These are phyloP conservation scores for Pichia manshurica DNA, from an alignment of 805 yeast species.

Conservation along the genomic window DNA sequence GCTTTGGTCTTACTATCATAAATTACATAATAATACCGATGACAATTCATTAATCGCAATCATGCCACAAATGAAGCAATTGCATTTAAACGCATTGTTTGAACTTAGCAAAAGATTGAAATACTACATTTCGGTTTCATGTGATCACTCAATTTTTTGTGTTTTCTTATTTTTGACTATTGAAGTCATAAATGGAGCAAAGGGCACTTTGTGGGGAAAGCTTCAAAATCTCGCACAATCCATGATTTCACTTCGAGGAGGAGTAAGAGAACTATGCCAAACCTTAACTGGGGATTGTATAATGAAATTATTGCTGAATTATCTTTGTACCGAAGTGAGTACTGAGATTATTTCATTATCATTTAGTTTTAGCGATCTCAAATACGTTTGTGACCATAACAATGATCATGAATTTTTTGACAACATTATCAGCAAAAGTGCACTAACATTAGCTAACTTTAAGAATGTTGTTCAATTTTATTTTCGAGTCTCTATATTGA, in stretches of 20 bases:
- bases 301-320: slow-evolving; percentile 12
- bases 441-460: slow-evolving; percentile 9
- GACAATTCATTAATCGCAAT: neutral
- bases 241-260: slow-evolving; percentile 20
- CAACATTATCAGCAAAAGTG: slow-evolving; percentile 10
- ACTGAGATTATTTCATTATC: neutral
- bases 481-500: slow-evolving; percentile 13
- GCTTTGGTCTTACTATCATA: slow-evolving; percentile 16
- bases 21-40: slow-evolving; percentile 3
- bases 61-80: neutral
- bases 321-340: slow-evolving; percentile 9
- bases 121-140: slow-evolving; percentile 17
- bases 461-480: slow-evolving; percentile 11
- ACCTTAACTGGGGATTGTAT: slow-evolving; percentile 18
- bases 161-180: slow-evolving; percentile 15
- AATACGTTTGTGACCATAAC: slow-evolving; percentile 5
- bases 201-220: slow-evolving; percentile 9
- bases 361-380: slow-evolving; percentile 13
- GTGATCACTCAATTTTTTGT: slow-evolving; percentile 19
- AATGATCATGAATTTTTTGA: slow-evolving; percentile 15
- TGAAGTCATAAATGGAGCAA: slow-evolving; percentile 14
- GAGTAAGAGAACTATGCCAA: slow-evolving; percentile 11
- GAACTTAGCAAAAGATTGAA: slow-evolving; percentile 14
- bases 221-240: slow-evolving; percentile 14
- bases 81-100: slow-evolving; percentile 12